These are phyloP conservation scores for Tuber umbilicatum DNA, from an alignment of 495 filamentous ascomycete species.

Conservation along the genomic window DNA sequence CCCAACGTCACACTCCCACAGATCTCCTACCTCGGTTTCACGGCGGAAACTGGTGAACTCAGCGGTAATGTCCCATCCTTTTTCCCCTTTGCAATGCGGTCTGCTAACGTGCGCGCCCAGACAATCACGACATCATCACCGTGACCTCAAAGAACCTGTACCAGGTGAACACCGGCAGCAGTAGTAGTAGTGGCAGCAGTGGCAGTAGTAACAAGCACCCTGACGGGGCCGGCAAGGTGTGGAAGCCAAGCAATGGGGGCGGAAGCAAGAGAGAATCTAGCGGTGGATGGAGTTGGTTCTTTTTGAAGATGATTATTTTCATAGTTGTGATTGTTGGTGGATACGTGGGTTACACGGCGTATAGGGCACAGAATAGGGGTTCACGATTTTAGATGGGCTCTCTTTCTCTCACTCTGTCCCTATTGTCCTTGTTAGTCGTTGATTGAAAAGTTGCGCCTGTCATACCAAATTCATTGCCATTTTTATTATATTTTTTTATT, in stretches of 20 bases:
- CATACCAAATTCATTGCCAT: background rate
- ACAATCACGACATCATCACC: slow-evolving; percentile 95
- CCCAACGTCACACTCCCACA: slow-evolving; percentile 65
- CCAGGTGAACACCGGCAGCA: slow-evolving; percentile 48
- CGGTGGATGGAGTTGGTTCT: slow-evolving; percentile 85
- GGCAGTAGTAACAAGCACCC: slow-evolving; percentile 43
- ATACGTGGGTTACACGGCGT: slow-evolving; percentile 81
- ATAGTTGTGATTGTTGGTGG: slow-evolving; percentile 59
- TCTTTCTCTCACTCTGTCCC: background rate
- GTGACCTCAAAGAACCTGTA: slow-evolving; percentile 87
- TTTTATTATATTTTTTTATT: background rate
- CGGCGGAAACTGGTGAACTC: slow-evolving; percentile 91
- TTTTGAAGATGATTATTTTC: slow-evolving; percentile 77
- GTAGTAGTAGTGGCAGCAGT: slow-evolving; percentile 41
- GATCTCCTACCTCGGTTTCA: slow-evolving; percentile 91
- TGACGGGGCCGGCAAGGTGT: slow-evolving; percentile 24
- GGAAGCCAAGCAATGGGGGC: slow-evolving; percentile 16
- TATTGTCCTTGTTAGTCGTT: slow-evolving; percentile 2
- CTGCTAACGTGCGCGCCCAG: slow-evolving; percentile 41
- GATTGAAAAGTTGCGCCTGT: background rate
- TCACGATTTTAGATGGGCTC: slow-evolving; percentile 63
- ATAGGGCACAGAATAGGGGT: slow-evolving; percentile 62
- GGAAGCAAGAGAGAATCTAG: slow-evolving; percentile 24
- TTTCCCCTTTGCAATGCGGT: background rate
- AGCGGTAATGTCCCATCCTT: slow-evolving; percentile 43